These are phyloP conservation scores for Peniophora sp. DNA, from an alignment of 1,284 basidiomycete genomes.

Conservation along the genomic window DNA sequence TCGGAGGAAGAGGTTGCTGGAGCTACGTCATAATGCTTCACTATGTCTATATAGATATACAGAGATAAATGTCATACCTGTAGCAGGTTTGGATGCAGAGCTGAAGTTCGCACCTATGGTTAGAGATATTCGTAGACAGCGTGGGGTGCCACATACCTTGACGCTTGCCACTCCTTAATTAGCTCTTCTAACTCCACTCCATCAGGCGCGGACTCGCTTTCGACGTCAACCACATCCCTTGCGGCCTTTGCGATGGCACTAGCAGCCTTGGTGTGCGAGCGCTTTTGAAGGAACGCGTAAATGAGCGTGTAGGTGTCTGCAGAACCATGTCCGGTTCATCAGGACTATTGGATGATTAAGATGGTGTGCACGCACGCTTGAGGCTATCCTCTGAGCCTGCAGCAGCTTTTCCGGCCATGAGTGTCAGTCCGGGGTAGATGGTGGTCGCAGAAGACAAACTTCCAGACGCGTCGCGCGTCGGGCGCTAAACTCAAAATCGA, in stretches of 20 bases:
- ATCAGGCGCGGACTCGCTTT: slow-evolving; percentile 39
- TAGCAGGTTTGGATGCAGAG: too few relatives aligned
- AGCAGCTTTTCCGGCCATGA: background rate
- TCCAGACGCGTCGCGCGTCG: too few relatives aligned
- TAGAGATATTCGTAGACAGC: background rate
- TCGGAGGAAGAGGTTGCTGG: background rate
- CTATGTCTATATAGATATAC: too few relatives aligned
- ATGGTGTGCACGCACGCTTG: background rate
- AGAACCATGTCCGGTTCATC: background rate
- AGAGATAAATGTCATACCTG: too few relatives aligned
- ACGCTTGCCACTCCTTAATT: slow-evolving; percentile 49
- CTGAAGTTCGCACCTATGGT: too few relatives aligned
- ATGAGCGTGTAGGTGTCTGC: slow-evolving; percentile 66
- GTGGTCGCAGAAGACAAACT: too few relatives aligned
- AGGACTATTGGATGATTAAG: background rate
- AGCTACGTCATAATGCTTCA: background rate
- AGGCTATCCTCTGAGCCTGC: background rate
- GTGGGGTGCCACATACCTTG: background rate
- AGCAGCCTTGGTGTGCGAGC: slow-evolving; percentile 56
- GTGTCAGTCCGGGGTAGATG: background rate
- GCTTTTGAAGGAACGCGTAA: slow-evolving; percentile 60
- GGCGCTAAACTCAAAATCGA: too few relatives aligned
- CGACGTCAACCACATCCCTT: slow-evolving; percentile 46
- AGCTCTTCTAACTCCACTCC: slow-evolving; percentile 54
- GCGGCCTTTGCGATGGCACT: slow-evolving; percentile 48